phyloP scores from a whole-genome alignment of 768 basidiomycete genomes.

The Aureoboletus auriporus region DNA sequence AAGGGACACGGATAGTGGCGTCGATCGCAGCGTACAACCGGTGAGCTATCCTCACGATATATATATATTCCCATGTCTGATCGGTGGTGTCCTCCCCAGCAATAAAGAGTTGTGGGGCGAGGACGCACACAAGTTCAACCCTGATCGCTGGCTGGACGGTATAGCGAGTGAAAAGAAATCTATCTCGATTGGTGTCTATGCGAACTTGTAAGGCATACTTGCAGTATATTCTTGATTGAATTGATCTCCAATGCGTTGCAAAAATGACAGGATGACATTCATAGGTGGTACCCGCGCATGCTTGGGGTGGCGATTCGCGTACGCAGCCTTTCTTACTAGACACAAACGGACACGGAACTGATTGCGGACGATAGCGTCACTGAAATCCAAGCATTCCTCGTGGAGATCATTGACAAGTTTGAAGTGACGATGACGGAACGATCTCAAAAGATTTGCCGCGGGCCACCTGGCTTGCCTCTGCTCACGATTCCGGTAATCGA shows the following conservation, averaged over 20 bases:
- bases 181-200: conserved; percentile 23
- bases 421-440: conserved; percentile 40
- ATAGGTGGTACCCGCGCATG: conserved; percentile 21
- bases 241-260: too few species aligned
- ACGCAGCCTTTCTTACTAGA: background rate
- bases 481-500: conserved; percentile 32
- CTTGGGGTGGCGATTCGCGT: conserved; percentile 32
- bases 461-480: conserved; percentile 18
- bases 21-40: conserved; percentile 29
- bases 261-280: conserved; percentile 29
- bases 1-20: conserved; percentile 43
- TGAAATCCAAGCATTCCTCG: conserved; percentile 56
- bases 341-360: background rate
- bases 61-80: too few species aligned
- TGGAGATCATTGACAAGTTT: conserved; percentile 50
- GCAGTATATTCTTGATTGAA: too few species aligned
- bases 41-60: too few species aligned
- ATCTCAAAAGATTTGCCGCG: conserved; percentile 26
- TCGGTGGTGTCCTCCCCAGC: too few species aligned
- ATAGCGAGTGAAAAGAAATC: conserved; percentile 11
- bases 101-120: conserved; percentile 27
- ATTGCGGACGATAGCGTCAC: conserved; percentile 28
- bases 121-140: conserved; percentile 29
- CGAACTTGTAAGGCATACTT: conserved; percentile 19
- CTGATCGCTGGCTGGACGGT: conserved; percentile 23